Evolutionary conservation across 139 green algal genomes (phyloP).

Genomic region (Chlorella sp.): DNA sequence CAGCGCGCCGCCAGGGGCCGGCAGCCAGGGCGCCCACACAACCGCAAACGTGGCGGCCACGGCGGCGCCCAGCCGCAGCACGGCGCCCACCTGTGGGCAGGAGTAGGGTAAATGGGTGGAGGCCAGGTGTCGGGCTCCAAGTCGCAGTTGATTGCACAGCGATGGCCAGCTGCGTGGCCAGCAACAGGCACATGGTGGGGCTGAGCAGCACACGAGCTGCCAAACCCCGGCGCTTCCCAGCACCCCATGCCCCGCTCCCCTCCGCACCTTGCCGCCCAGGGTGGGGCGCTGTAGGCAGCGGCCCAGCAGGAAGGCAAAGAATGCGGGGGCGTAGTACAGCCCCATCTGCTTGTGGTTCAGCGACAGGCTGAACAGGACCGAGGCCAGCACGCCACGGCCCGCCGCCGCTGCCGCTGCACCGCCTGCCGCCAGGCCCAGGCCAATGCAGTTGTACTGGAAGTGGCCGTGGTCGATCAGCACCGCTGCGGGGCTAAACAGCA

Average conservation of each 20-base stretch:
- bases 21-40: slow-evolving; percentile 84
- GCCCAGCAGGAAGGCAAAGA: slow-evolving; percentile 96
- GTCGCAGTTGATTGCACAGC: not conserved
- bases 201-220: not conserved
- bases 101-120: not conserved
- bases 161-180: not conserved
- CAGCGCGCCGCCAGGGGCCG: not conserved
- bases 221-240: not conserved
- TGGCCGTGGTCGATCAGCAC: slow-evolving; percentile 98
- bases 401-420: slow-evolving; percentile 52
- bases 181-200: not conserved
- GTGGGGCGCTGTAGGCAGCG: slow-evolving; percentile 61
- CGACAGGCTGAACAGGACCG: slow-evolving; percentile 79
- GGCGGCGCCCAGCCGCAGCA: slow-evolving; percentile 53
- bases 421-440: slow-evolving; percentile 78
- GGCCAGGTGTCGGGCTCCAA: not conserved
- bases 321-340: slow-evolving; percentile 95
- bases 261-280: slow-evolving; percentile 24
- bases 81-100: slow-evolving; percentile 1
- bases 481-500: slow-evolving; percentile 81
- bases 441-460: slow-evolving; percentile 98
- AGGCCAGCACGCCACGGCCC: slow-evolving; percentile 59
- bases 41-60: slow-evolving; percentile 77
- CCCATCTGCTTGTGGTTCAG: slow-evolving; percentile 99
- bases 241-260: not conserved